Percentiles rank a stretch among this genome's conserved stretches.
phyloP scores from a whole-genome alignment of 495 filamentous ascomycete species.

The Clohesyomyces aquaticus region DNA sequence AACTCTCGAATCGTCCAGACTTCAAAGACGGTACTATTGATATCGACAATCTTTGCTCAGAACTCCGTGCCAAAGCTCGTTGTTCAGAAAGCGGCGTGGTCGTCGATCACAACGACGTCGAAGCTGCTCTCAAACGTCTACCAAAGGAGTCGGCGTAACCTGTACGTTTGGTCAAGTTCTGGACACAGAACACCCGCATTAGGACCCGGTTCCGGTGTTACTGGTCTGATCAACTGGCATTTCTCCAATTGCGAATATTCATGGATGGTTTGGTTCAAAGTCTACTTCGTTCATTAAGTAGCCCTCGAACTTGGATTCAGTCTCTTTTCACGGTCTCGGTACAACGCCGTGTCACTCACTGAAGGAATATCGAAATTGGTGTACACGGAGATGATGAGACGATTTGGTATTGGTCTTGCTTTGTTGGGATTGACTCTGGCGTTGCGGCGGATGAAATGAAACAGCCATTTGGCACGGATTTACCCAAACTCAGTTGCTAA shows the following conservation, averaged over 20 bases:
- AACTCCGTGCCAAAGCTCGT: conserved; percentile 94
- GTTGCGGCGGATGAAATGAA: no score
- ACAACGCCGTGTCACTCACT: no score
- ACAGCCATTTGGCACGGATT: no score
- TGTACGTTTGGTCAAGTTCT: not conserved
- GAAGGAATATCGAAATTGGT: no score
- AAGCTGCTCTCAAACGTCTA: conserved; percentile 51
- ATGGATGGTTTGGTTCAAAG: not conserved
- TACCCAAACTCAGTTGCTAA: no score
- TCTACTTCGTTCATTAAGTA: no score
- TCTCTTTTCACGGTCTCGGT: no score
- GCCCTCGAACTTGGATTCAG: no score
- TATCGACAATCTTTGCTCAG: conserved; percentile 87
- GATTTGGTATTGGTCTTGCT: no score
- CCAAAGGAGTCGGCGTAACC: conserved; percentile 16
- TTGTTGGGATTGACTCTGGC: no score
- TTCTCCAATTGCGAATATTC: conserved; percentile 11
- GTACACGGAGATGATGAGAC: no score
- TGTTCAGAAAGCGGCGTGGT: conserved; percentile 94
- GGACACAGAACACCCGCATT: conserved; percentile 14
- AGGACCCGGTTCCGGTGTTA: conserved; percentile 18
- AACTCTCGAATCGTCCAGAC: conserved; percentile 81
- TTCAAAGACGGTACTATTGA: conserved; percentile 88
- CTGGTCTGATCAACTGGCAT: conserved; percentile 21
- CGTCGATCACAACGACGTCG: conserved; percentile 85